These are phyloP conservation scores for Zygoascus tannicola DNA, from an alignment of 805 yeast species.

Conservation along the genomic window DNA sequence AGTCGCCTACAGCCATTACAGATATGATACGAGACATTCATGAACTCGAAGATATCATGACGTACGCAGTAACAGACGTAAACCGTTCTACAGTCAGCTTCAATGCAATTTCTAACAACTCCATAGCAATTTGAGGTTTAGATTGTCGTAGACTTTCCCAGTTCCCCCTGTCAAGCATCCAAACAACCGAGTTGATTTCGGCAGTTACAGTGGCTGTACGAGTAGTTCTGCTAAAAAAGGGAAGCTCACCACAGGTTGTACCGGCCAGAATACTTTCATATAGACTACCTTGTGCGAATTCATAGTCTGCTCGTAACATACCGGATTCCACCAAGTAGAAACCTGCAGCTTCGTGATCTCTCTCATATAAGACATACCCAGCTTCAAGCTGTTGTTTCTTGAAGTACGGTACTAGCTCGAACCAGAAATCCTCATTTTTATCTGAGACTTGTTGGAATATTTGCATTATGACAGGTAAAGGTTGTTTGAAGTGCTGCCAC, in stretches of 20 bases:
- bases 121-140: constrained; percentile 43
- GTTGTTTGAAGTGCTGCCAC: constrained; percentile 37
- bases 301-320: constrained; percentile 42
- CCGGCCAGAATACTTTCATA: constrained; percentile 53
- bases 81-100: constrained; percentile 61
- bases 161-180: constrained; percentile 49
- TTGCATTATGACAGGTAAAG: constrained; percentile 55
- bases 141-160: constrained; percentile 36
- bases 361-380: constrained; percentile 38
- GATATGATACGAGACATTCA: no score
- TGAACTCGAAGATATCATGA: constrained; percentile 41
- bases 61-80: constrained; percentile 66
- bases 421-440: constrained; percentile 52
- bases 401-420: constrained; percentile 48
- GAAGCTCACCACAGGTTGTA: constrained; percentile 64
- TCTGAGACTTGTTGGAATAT: constrained; percentile 53
- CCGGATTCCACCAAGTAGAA: constrained; percentile 55
- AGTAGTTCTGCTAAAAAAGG: constrained; percentile 29
- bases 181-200: constrained; percentile 54
- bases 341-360: constrained; percentile 40
- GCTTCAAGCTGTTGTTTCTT: constrained; percentile 39
- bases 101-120: constrained; percentile 51
- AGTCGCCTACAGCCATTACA: no score
- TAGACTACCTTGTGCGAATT: constrained; percentile 39
- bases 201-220: constrained; percentile 43